Evolutionary conservation across 345 rosid genomes (phyloP), one percentile per base, ranked within the genome.

Genomic region (Limnanthes douglasii): DNA sequence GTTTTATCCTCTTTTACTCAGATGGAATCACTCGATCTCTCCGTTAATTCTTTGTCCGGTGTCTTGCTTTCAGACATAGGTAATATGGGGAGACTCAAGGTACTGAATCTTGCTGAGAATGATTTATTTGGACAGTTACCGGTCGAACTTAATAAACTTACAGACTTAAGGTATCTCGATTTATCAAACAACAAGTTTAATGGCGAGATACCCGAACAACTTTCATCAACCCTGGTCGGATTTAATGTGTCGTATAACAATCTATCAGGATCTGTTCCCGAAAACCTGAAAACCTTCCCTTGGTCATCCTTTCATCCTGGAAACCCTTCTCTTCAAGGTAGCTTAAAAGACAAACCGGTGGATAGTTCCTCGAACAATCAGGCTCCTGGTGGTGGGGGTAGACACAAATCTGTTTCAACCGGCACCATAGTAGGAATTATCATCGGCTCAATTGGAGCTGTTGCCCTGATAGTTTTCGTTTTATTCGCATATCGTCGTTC

Each of bases 21-120:
- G 18, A 55, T 82, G 78, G 93, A 78, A 63, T 76, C 51, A 53
- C 90, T 88, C 54, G 97, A 88, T 67, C 95, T 88, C 45, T 88
- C 95, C 7, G 34, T 67, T 29, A 88, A 88, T 63, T 69, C 66
- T 39, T 64, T 88, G 43, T 45, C 54, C 4, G 93, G 86, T 41
- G 34, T 33, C 36, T 61, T 88, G 57, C 76, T 90, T 30, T 56
- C 71, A 4, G 76, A 64, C 31, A 62, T 83, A 22, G 83, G 95
- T 37, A 57, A 69, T 34, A 25, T 76, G 64, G 83, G 43, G 27
- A 54, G 43, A 34, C 72, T 88, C 31, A 64, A 21, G 31, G 55
- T 66, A 61, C 68, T 88, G 44, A 72, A 59, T 61, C 62, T 88
- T 38, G 90, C 95, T 7, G 56, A 60, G 50, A 88, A 88, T 52